A percentile compares a stretch with the other conserved stretches of the same genome.
These are phyloP conservation scores for Neltuma alba DNA, from an alignment of 306 rosid species.

Conservation along the genomic window DNA sequence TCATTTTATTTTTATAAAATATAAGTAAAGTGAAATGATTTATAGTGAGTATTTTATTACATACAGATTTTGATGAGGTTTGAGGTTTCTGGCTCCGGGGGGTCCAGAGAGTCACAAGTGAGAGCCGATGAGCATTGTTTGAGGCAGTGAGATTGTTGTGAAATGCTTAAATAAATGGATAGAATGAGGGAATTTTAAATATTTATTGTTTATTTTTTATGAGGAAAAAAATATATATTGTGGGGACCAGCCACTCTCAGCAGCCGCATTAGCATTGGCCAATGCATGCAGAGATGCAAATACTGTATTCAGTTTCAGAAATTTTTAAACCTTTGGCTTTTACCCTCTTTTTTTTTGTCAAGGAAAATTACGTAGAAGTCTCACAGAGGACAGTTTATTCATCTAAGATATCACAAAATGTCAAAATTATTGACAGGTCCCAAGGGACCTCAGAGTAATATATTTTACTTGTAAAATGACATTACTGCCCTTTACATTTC, in stretches of 20 bases:
- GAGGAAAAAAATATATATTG: not conserved
- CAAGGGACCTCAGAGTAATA: too few species aligned
- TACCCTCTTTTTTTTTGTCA: not conserved
- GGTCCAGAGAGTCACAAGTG: conserved; percentile 6
- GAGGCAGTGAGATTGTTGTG: not conserved
- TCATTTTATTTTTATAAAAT: not conserved
- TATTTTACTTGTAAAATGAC: too few species aligned
- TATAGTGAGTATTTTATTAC: too few species aligned
- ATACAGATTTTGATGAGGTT: too few species aligned
- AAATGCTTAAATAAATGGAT: not conserved
- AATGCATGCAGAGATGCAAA: not conserved
- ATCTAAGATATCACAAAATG: too few species aligned
- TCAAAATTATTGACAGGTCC: too few species aligned
- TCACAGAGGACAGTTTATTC: too few species aligned
- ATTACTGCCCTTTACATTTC: too few species aligned
- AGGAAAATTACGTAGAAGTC: too few species aligned
- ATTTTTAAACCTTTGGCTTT: not conserved
- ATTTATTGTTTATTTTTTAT: not conserved
- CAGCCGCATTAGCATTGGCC: not conserved
- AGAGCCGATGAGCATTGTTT: too few species aligned
- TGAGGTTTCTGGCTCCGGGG: not conserved
- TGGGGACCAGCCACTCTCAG: too few species aligned
- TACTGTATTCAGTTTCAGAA: not conserved
- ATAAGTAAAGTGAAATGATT: too few species aligned
- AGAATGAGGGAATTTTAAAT: not conserved